Percentiles rank a stretch among this genome's conserved stretches.
Conservation (phyloP, 75 land plant species). For the Chamaecyparis obtusa region DNA sequence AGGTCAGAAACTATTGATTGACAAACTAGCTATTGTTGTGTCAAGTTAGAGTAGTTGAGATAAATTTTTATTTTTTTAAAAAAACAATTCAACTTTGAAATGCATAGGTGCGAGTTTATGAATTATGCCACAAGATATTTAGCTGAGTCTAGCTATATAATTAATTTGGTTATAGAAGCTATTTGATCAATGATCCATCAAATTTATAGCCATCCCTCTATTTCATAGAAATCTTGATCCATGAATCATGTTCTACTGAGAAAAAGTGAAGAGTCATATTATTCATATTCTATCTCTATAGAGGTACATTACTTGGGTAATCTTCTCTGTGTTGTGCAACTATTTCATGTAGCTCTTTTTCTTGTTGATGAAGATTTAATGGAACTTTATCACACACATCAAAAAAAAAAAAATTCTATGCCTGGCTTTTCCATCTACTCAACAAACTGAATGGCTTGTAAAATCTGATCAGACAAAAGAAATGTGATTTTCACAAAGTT, state of each 20-base stretch:
- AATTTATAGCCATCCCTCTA: background rate
- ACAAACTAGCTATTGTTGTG: background rate
- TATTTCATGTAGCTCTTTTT: constrained; percentile 41
- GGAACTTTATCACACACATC: constrained; percentile 82
- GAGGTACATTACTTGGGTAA: constrained; percentile 72
- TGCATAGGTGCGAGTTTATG: background rate
- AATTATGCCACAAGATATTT: background rate
- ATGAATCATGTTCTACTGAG: background rate
- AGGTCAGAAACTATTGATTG: background rate
- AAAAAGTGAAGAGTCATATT: background rate
- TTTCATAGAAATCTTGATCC: background rate
- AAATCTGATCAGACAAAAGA: constrained; percentile 33
- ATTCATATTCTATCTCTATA: constrained; percentile 24
- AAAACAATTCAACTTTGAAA: background rate
- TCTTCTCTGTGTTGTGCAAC: constrained; percentile 48
- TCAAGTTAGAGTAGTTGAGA: background rate
- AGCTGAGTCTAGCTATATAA: background rate
- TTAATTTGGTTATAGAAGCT: background rate
- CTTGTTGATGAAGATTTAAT: constrained; percentile 66
- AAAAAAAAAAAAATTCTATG: constrained; percentile 48
- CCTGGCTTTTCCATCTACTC: constrained; percentile 66
- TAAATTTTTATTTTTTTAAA: background rate
- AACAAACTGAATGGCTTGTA: constrained; percentile 70
- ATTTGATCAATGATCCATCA: background rate
- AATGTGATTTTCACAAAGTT: background rate